Evolutionary conservation across 2,329 filamentous ascomycete genomes (phyloP), one percentile per base, ranked within the genome.

Genomic region (Trichocomaceae sp.): DNA sequence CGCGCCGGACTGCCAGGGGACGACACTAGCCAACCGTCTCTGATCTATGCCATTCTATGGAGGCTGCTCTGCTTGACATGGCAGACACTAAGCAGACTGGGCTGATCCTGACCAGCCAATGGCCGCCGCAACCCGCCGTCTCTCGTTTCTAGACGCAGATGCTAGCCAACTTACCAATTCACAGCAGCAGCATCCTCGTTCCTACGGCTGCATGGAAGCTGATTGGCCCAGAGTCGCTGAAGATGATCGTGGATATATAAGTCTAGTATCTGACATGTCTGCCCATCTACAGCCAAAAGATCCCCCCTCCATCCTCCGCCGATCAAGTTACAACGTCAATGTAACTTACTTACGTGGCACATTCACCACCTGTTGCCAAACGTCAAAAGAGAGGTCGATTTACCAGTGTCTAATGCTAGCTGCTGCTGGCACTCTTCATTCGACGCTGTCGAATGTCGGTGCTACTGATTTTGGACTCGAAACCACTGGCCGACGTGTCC

Each of bases 391-490:
- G 23, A 3, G 23, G 23, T 7, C 23, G 23, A 31, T 22, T 26
- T 29, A 12, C 13, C 41, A 23, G 37, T 46, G 49, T 20, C 44
- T 37, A 46, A 15, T 39, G 47, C 50, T 48, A 31, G 50, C 22
- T 54, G 29, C 57, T 65, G 59, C 67, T 70, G 29, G 70, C 66
- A 56, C 66, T 59, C 53, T 74, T 66, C 69, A 70, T 72, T 56
- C 66, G 69, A 26, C 77, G 77, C 58, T 79, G 78, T 60, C 86
- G 78, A 62, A 96, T 95, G 56, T 87, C 87, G 0, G 91, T 95
- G 72, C 91, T 96, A 76, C 90, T 95, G 62, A 96, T 88, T 74
- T 96, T 97, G 58, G 82, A 80, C 23, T 85, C 82, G 71, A 95
- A 96, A 60, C 81, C 79, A 55, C 84, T 80, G 12, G 73, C 69